Evolutionary conservation across 1,284 basidiomycete genomes (phyloP), one percentile per base, ranked within the genome.

Genomic region (Coniophora puteana): DNA sequence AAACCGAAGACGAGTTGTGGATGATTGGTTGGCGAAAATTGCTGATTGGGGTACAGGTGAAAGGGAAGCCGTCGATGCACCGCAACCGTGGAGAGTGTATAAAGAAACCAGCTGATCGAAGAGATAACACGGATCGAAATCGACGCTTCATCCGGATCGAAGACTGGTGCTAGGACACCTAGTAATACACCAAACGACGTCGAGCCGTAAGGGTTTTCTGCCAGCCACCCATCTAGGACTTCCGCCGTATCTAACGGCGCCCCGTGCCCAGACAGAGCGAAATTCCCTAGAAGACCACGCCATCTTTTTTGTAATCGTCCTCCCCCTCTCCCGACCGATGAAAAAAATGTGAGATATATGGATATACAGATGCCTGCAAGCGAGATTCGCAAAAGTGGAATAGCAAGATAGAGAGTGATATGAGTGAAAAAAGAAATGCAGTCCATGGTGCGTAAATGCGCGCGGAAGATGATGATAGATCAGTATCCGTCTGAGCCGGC

Each of bases 401-500:
- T 50, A 50, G 53, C 50, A 49, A 46, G 36, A 46, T 46, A 44
- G 48, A 51, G 42, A 52, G 46, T 35, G 27, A 44, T 52, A 47
- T 37, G 40, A 33, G 35, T 28, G 36, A 47, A 31, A 21, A 43
- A 16, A 51, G 42, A 39, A 30, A 44, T 26, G 35, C 32, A 42
- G 33, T 40, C 21, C 44, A 36, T n/a, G n/a, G n/a, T n/a, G n/a
- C n/a, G n/a, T n/a, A n/a, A n/a, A n/a, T n/a, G n/a, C n/a, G n/a
- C n/a, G n/a, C n/a, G n/a, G n/a, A 43, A 45, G 40, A 52, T n/a
- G 49, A 39, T 36, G 41, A 30, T 42, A 46, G 47, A 38, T 49
- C 44, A 54, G 54, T 55, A 57, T 46, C 67, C 69, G 53, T 83
- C 82, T 35, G 83, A 83, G 10, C 71, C 65, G 23, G 79, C 74